Base-by-base conservation (phyloP, 1,284 basidiomycete genomes). In the Phlebopus sp. region DNA sequence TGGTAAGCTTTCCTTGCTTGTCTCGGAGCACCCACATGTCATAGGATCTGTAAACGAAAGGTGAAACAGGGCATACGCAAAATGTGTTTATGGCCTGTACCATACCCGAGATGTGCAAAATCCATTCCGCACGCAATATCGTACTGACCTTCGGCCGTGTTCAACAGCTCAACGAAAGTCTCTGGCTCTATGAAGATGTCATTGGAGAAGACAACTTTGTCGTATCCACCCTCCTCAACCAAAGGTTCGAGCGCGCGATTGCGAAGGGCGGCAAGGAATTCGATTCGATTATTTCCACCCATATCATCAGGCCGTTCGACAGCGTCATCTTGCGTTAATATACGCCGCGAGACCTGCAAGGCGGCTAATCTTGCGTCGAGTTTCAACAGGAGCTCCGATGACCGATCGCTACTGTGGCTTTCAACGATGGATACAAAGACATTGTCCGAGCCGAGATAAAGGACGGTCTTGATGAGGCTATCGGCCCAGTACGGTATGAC, bases 91-190 rank as follows among this genome's bases (percentile, higher is more conserved):
- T 34, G 13, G 5, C 32, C 32, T 25, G 7, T 17, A 5, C 40
- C 60, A 42, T 31, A 66, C 68, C 69, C 69, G 35, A 60, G 70
- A 36, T 69, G 60, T 19, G 64, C 67, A 38, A 75, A 74, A 64
- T 82, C 80, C 55, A 79, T 62, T 11, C 69, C 80, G 47, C 80
- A 82, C 6, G 69, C 78, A 60, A 81, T 75, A 53, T 82, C 81
- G 53, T 74, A 82, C 11, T 67, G 58, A 10, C 74, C 75, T 15
- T 69, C 60, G 37, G 66, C 65, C 5, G 79, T 80, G 21, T 68
- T 64, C 38, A 81, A 59, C 10, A 82, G 69, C 38, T 77, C 69
- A 36, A 78, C 56, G 9, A 76, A 59, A 27, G 68, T 67, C 54
- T 76, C 69, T 37, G 75, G 74, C 38, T 72, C 69, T 53, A 78